phyloP scores from a whole-genome alignment of 192 early-diverging fungal genomes.

The Umbelopsis sp. region DNA sequence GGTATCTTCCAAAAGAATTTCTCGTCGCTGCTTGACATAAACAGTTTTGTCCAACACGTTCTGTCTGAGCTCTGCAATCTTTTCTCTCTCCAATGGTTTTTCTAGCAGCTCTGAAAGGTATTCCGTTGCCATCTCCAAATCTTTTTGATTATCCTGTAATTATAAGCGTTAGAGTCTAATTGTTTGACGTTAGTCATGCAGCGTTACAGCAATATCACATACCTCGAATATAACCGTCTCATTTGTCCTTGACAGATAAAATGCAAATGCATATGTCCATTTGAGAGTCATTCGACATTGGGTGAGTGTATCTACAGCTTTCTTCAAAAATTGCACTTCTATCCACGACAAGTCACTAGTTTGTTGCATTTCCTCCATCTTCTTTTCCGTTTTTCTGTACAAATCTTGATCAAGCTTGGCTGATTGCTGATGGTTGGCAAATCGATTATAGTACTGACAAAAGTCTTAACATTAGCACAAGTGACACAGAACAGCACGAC shows the following conservation, averaged over 20 bases:
- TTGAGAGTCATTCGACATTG: slow-evolving; percentile 91
- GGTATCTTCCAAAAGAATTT: slow-evolving; percentile 91
- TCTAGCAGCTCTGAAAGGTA: slow-evolving; percentile 90
- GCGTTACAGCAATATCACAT: not conserved
- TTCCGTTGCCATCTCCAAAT: slow-evolving; percentile 98
- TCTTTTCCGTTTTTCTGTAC: slow-evolving; percentile 84
- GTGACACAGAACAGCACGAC: not conserved
- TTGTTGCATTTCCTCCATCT: slow-evolving; percentile 97
- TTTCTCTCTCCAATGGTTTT: slow-evolving; percentile 74
- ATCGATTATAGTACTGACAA: slow-evolving; percentile 91
- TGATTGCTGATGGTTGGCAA: slow-evolving; percentile 96
- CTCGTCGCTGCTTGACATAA: slow-evolving; percentile 86
- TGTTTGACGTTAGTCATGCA: no score
- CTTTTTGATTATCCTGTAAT: slow-evolving; percentile 85
- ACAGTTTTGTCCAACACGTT: slow-evolving; percentile 91
- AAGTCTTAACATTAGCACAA: slow-evolving; percentile 1
- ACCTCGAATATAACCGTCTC: slow-evolving; percentile 88
- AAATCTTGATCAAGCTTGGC: slow-evolving; percentile 83
- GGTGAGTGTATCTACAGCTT: slow-evolving; percentile 88
- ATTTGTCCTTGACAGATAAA: slow-evolving; percentile 87
- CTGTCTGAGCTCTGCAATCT: slow-evolving; percentile 81
- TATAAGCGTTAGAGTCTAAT: no score
- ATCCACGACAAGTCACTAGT: slow-evolving; percentile 93
- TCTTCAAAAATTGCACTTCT: slow-evolving; percentile 96
- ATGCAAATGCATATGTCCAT: slow-evolving; percentile 98